Base-by-base conservation (phyloP, 192 early-diverging fungal species). In the Coemansia sp. region DNA sequence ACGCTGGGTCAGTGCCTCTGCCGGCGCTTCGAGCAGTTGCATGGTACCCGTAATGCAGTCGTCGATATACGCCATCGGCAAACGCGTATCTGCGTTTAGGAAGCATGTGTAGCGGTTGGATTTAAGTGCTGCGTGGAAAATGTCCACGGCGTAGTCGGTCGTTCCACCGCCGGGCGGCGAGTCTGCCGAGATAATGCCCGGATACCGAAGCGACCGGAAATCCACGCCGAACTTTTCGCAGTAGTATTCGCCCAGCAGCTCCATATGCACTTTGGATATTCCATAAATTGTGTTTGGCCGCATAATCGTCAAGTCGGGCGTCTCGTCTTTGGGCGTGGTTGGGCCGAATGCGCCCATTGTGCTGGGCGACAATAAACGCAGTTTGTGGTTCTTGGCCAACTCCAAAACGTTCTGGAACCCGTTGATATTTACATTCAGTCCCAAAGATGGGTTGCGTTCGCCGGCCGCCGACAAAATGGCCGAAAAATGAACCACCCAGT, bases 341-440 rank as follows among this genome's bases (percentile, higher is more conserved):
- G 87, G 87, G 25, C 87, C 87, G 59, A 88, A 88, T 7, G 87
- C 87, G n/a, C 87, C 87, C 61, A 88, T 88, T 2, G 87, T 88
- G 51, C 84, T 85, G 12, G 87, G 87, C 0, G 83, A 86, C 61
- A 86, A 75, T 8, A 88, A 60, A 1, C 87, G 74, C 11, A 88
- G 78, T 32, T 79, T 63, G 68, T 88, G 87, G 22, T 70, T 51
- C 60, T 81, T 85, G 22, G 87, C 83, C 38, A 88, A 56, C 55
- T 88, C 85, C 32, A 88, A 74, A 32, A 86, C 76, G 67, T 88
- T 88, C 59, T 85, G 84, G 72, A 88, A 85, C n/a, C 87, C 87
- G 62, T 62, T 79, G 63, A 88, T 85, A 69, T 88, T 88, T 66
- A 88, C 84, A 21, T 72, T 79, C 22, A 88, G 73, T 2, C 84